Evolutionary conservation across 768 basidiomycete genomes (phyloP).

Genomic region (Trichaptum fuscoviolaceum): DNA sequence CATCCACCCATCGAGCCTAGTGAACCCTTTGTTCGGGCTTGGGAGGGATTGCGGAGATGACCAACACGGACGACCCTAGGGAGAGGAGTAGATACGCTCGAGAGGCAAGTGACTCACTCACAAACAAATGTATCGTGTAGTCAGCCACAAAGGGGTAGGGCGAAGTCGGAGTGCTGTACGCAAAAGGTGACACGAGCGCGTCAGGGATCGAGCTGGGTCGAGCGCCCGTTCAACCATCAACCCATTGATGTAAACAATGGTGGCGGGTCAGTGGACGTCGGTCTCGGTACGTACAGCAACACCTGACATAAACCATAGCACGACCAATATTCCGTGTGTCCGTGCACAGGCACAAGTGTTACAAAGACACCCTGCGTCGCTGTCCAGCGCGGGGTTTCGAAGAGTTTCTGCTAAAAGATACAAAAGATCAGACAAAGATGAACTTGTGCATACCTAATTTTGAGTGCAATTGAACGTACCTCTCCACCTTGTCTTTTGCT

Average conservation of each 20-base stretch:
- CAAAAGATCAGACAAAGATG: no score
- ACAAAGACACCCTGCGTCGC: no score
- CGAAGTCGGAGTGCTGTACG: background rate
- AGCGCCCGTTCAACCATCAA: background rate
- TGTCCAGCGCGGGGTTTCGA: no score
- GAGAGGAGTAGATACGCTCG: conserved; percentile 47
- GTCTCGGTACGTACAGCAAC: conserved; percentile 71
- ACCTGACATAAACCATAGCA: no score
- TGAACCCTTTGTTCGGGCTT: conserved; percentile 38
- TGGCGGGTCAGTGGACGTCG: conserved; percentile 22
- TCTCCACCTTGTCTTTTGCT: no score
- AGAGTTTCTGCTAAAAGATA: no score
- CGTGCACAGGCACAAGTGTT: no score
- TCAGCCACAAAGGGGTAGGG: background rate
- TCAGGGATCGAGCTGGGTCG: background rate
- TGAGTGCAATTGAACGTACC: no score
- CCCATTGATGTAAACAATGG: background rate
- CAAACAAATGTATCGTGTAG: conserved; percentile 42
- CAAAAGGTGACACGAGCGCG: background rate
- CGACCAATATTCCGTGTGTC: no score
- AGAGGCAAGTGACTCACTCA: conserved; percentile 40
- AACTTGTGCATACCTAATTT: no score
- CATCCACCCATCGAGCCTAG: conserved; percentile 60
- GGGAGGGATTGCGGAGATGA: conserved; percentile 52
- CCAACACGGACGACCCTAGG: conserved; percentile 56